A percentile compares a stretch with the other conserved stretches of the same genome.
Conservation (phyloP, 225 moss, liverwort and hornwort species). For the Neckera pumila region DNA sequence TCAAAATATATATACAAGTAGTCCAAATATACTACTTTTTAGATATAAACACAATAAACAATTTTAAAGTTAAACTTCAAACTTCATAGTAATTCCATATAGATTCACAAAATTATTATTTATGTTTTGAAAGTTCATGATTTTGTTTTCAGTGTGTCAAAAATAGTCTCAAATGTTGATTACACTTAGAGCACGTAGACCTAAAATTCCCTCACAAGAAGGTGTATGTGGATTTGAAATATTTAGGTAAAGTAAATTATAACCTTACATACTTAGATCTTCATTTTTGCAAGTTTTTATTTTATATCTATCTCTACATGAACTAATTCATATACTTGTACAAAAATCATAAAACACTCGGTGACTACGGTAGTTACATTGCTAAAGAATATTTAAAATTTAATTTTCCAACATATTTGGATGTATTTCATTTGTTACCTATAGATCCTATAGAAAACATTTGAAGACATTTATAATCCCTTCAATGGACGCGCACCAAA, state of each 20-base stretch:
- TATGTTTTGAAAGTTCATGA: no score
- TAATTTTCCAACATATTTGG: neutral
- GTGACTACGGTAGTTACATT: neutral
- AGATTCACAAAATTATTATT: neutral
- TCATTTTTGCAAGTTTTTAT: neutral
- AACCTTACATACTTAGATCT: neutral
- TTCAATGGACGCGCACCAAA: accelerated
- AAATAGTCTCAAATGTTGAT: neutral
- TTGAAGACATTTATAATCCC: neutral
- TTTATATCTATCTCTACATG: neutral
- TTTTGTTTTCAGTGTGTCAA: neutral
- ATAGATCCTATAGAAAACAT: neutral
- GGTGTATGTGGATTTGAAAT: neutral
- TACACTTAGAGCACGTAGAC: no score
- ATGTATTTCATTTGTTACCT: no score
- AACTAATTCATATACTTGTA: neutral
- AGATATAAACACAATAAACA: neutral
- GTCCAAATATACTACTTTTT: neutral
- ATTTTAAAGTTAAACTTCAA: neutral
- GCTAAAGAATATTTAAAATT: accelerated
- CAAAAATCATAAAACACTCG: neutral
- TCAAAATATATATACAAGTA: neutral
- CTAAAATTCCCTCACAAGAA: no score
- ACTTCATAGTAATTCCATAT: neutral
- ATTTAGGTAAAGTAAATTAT: neutral